Evolutionary conservation across 345 rosid genomes (phyloP).

Genomic region (Litchi chinensis): DNA sequence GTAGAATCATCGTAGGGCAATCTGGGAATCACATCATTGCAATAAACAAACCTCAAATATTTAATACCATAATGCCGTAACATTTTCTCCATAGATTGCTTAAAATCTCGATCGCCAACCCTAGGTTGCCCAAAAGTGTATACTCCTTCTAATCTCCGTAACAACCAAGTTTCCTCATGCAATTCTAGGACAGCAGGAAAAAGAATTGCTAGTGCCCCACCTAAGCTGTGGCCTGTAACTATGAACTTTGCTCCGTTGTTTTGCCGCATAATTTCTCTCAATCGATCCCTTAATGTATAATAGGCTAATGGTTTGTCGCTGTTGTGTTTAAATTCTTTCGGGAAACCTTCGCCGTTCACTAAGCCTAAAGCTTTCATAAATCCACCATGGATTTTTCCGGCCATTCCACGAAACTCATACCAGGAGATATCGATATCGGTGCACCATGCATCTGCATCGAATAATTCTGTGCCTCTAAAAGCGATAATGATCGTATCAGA

Average conservation of each 20-base stretch:
- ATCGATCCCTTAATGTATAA: constrained; percentile 46
- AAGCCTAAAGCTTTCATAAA: constrained; percentile 71
- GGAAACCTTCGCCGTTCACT: constrained; percentile 48
- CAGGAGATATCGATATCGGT: constrained; percentile 50
- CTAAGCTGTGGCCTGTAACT: constrained; percentile 71
- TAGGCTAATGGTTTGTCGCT: constrained; percentile 46
- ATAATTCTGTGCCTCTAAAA: constrained; percentile 53
- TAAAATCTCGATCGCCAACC: constrained; percentile 58
- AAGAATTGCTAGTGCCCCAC: constrained; percentile 61
- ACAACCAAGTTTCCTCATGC: constrained; percentile 44
- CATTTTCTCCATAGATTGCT: constrained; percentile 43
- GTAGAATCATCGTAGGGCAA: constrained; percentile 52
- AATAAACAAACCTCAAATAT: constrained; percentile 63
- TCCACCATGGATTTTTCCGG: constrained; percentile 56
- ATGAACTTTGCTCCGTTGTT: constrained; percentile 47
- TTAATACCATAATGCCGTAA: constrained; percentile 34
- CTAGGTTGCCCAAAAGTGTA: constrained; percentile 82
- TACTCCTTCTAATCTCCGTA: constrained; percentile 61
- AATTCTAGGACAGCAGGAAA: constrained; percentile 53
- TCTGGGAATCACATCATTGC: constrained; percentile 60
- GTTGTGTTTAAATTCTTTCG: constrained; percentile 23
- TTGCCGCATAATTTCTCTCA: constrained; percentile 30
- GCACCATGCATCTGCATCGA: constrained; percentile 51
- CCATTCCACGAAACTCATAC: constrained; percentile 32
- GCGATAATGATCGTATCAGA: constrained; percentile 39